Conservation (phyloP, 768 basidiomycete species). For the Amanita rimosa region DNA sequence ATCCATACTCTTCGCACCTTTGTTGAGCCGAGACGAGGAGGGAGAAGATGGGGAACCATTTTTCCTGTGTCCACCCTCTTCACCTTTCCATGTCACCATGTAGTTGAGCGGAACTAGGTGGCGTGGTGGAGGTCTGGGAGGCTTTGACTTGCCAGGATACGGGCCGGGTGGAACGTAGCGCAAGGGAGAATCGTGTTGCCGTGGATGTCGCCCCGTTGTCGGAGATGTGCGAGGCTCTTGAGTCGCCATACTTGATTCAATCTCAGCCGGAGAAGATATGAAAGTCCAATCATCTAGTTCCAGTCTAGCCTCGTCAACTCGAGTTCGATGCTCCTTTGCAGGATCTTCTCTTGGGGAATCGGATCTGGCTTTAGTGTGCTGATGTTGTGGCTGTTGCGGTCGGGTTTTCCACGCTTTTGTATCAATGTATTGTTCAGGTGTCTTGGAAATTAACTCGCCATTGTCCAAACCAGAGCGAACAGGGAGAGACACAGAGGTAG, state of each 20-base stretch:
- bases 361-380: constrained; percentile 15
- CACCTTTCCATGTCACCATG: constrained; percentile 41
- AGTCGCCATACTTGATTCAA: constrained; percentile 8
- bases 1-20: constrained; percentile 48
- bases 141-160: constrained; percentile 19
- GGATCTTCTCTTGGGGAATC: constrained; percentile 20
- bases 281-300: constrained; percentile 15
- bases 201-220: constrained; percentile 14
- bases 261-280: constrained; percentile 11
- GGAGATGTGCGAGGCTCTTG: constrained; percentile 7
- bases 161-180: constrained; percentile 19
- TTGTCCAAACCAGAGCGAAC: constrained; percentile 39
- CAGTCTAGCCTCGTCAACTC: constrained; percentile 5
- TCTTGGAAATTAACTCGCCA: constrained; percentile 31
- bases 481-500: constrained; percentile 24
- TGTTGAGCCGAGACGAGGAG: constrained; percentile 19
- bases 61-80: constrained; percentile 28
- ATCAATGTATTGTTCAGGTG: constrained; percentile 27
- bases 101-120: constrained; percentile 32
- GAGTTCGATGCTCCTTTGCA: constrained; percentile 2
- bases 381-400: constrained; percentile 13
- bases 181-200: constrained; percentile 19
- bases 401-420: constrained; percentile 20
- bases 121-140: constrained; percentile 24
- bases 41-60: constrained; percentile 21